Evolutionary conservation across 441 rosid species (phyloP).

Genomic region (Dalechampia spathulata): DNA sequence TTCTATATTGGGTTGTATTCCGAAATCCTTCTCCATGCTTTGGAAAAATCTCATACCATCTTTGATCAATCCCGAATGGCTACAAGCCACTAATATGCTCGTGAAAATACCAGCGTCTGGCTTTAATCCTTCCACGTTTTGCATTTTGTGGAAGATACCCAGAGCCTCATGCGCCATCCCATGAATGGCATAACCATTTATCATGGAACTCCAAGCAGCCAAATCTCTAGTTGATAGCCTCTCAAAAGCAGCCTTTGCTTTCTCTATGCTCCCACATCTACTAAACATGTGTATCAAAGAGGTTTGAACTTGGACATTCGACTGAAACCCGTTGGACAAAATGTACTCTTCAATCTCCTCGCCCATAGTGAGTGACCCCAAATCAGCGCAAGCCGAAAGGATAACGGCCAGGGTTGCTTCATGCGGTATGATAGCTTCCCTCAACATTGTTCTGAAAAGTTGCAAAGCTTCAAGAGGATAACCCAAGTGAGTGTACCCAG

Average conservation of each 20-base stretch:
- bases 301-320: slow-evolving; percentile 60
- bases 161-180: slow-evolving; percentile 62
- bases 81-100: slow-evolving; percentile 69
- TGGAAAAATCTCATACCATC: slow-evolving; percentile 82
- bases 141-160: slow-evolving; percentile 60
- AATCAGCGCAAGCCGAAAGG: slow-evolving; percentile 59
- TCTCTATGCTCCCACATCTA: slow-evolving; percentile 71
- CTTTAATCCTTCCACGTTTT: slow-evolving; percentile 36
- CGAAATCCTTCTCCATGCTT: slow-evolving; percentile 42
- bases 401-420: slow-evolving; percentile 64
- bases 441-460: slow-evolving; percentile 38
- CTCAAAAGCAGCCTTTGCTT: slow-evolving; percentile 52
- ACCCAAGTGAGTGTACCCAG: slow-evolving; percentile 70
- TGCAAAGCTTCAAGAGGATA: slow-evolving; percentile 53
- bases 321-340: no score
- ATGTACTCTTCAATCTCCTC: slow-evolving; percentile 54
- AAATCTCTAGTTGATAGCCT: slow-evolving; percentile 55
- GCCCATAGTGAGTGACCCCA: slow-evolving; percentile 58
- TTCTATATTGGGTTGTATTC: slow-evolving; percentile 70
- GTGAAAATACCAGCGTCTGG: slow-evolving; percentile 78
- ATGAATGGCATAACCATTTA: slow-evolving; percentile 82
- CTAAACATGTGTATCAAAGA: slow-evolving; percentile 76
- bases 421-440: slow-evolving; percentile 38
- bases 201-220: slow-evolving; percentile 79
- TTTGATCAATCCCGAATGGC: slow-evolving; percentile 69